Base-by-base conservation (phyloP, 2,329 filamentous ascomycete species). In the Graphilbum fragrans region DNA sequence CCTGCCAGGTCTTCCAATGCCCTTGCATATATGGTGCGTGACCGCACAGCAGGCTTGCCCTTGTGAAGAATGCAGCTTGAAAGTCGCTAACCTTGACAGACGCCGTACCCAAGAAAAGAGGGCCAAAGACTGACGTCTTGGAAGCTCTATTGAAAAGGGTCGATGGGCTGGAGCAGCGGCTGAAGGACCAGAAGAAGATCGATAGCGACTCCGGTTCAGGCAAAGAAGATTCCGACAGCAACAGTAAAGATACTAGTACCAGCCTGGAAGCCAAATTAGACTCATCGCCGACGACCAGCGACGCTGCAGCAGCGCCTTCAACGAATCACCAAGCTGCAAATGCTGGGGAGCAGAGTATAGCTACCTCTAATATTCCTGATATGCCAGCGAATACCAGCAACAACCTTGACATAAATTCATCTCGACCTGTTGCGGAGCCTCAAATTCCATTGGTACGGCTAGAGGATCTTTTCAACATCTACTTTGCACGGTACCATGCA, bases 1-100 rank as follows among this genome's bases (percentile, higher is more conserved):
- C 86, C 43, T 94, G 86, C 55, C 84, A 86, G 59, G 81, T 92
- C 43, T 93, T 94, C 54, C 84, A 90, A 55, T 90, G 84, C 57
- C 77, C 82, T 25, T 94, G 86, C 63, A 72, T 94, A 45, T 94
- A 94, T 60, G 86, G 86, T 93, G 69, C 50, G 73, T 58, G 18
- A 35, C 4, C 12, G 23, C 7, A 4, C 5, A 27, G 1, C n/a
- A n/a, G n/a, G n/a, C n/a, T n/a, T n/a, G n/a, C n/a, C n/a, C n/a
- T 27, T 38, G 40, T 34, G 5, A 16, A 32, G 14, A 32, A 32
- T 32, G 29, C 29, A 8, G 29, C 10, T n/a, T 32, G 14, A 29
- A 8, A 14, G 25, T 8, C 8, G 8, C 25, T 14, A 29, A 29
- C 14, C 14, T 29, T 29, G 25, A 18, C 51, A 88, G 86, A 94